phyloP scores from a whole-genome alignment of 2,329 filamentous ascomycete genomes.

The Phaeosphaeria sp. region DNA sequence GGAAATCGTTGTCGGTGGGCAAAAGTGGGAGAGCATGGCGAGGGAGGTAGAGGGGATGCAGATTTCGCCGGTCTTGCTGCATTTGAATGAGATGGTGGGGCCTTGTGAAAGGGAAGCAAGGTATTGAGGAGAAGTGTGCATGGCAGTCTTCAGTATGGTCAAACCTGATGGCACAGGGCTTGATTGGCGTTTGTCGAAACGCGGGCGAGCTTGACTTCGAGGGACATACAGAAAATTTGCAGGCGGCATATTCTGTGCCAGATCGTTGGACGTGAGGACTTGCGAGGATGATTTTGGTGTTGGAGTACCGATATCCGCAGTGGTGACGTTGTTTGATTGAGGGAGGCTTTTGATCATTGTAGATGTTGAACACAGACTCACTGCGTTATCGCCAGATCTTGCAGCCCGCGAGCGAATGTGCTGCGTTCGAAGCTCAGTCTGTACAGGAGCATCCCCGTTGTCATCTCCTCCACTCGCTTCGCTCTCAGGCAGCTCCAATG shows the following conservation, averaged over 20 bases:
- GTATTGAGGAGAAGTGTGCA: neutral
- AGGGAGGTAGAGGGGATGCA: neutral
- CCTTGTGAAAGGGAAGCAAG: neutral
- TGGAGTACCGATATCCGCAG: neutral
- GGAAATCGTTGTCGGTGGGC: neutral
- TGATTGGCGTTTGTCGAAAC: neutral
- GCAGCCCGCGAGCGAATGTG: neutral
- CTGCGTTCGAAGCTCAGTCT: neutral
- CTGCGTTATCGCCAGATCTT: neutral
- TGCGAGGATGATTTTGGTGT: too few species aligned
- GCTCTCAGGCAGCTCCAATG: neutral
- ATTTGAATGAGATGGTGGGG: neutral
- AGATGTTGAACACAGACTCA: neutral
- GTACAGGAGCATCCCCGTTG: neutral
- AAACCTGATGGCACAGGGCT: neutral
- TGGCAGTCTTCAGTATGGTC: neutral
- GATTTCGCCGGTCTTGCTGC: neutral
- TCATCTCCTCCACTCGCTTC: neutral
- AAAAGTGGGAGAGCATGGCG: constrained; percentile 2
- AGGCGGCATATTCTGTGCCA: too few species aligned
- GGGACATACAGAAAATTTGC: neutral
- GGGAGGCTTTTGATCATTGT: too few species aligned
- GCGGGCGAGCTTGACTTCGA: neutral
- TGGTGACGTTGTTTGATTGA: too few species aligned
- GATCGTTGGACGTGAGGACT: too few species aligned